Conservation (phyloP, 1,284 basidiomycete genomes). For the Puccinia novopanici region DNA sequence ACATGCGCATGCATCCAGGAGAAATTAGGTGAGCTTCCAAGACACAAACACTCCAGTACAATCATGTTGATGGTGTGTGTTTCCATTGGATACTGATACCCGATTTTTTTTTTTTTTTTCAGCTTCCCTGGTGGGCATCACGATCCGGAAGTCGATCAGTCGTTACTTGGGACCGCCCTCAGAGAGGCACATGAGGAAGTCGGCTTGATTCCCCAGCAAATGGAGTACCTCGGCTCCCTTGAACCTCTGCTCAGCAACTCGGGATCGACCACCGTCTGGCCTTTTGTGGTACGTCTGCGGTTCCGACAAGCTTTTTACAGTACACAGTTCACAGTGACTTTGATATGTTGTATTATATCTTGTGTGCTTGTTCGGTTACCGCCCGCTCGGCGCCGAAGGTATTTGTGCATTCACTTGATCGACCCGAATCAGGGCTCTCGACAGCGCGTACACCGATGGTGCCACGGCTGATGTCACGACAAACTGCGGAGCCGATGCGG, state of each 20-base stretch:
- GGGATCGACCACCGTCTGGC: slow-evolving; percentile 16
- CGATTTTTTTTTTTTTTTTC: background rate
- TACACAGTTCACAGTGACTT: background rate
- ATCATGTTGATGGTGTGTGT: background rate
- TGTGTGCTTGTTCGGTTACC: background rate
- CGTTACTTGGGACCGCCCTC: slow-evolving; percentile 28
- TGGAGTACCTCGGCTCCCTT: slow-evolving; percentile 26
- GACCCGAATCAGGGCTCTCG: background rate
- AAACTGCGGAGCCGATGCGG: background rate
- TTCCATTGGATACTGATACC: background rate
- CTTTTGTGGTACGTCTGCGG: slow-evolving; percentile 32
- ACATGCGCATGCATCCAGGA: slow-evolving; percentile 32
- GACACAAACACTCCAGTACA: background rate
- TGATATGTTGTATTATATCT: background rate
- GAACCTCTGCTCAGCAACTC: slow-evolving; percentile 31
- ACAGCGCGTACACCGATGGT: background rate
- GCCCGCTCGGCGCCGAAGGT: slow-evolving; percentile 1
- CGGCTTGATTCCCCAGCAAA: slow-evolving; percentile 27
- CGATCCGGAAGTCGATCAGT: slow-evolving; percentile 30
- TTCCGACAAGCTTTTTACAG: background rate
- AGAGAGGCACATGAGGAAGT: slow-evolving; percentile 39
- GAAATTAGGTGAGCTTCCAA: slow-evolving; percentile 29
- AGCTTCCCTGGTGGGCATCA: slow-evolving; percentile 44
- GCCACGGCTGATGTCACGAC: slow-evolving; percentile 10
- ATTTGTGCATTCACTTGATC: slow-evolving; percentile 27